Evolutionary conservation across 2,329 filamentous ascomycete genomes (phyloP), one percentile per base, ranked within the genome.

Genomic region (Ascochyta fabae): DNA sequence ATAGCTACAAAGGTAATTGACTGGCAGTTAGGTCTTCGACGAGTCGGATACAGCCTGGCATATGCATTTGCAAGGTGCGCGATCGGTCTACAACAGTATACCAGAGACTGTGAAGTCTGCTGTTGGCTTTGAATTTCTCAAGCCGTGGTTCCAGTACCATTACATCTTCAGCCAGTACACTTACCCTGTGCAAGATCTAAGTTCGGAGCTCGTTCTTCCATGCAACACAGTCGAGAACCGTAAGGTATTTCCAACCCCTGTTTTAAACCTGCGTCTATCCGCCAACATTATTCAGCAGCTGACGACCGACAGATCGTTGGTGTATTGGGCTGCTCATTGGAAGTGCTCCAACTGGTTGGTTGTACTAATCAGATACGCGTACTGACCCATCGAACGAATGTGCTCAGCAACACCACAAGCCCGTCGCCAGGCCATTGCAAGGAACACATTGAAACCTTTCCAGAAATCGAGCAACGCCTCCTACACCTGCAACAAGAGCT

Each of bases 71-170:
- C 72, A 77, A 44, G 79, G 79, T 6, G 78, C 79, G 5, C 78
- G 76, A 53, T 71, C 67, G 16, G 71, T 79, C 49, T 65, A 77
- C 15, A 65, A 64, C 35, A 47, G 33, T 55, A 68, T 60, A 52
- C 69, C 54, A 57, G 64, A 50, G 58, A 44, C 26, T 63, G 70
- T 36, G 56, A 54, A 39, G 53, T 73, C n/a, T 58, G 73, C 35
- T n/a, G 10, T 38, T 6, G 47, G 24, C 9, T 58, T 61, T 38
- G 64, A 67, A 15, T 82, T 81, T 57, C 60, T 81, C 15, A 73
- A 75, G 34, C 78, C 78, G 1, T 82, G 79, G 80, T 79, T 81
- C 38, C 67, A 79, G 6, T 81, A 82, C 51, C 79, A 82, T 48
- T 76, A 81, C 47, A 75, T 80, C 13, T 69, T 82, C 5, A 78